phyloP scores from a whole-genome alignment of 768 basidiomycete genomes.

The Hypholoma fasciculare region DNA sequence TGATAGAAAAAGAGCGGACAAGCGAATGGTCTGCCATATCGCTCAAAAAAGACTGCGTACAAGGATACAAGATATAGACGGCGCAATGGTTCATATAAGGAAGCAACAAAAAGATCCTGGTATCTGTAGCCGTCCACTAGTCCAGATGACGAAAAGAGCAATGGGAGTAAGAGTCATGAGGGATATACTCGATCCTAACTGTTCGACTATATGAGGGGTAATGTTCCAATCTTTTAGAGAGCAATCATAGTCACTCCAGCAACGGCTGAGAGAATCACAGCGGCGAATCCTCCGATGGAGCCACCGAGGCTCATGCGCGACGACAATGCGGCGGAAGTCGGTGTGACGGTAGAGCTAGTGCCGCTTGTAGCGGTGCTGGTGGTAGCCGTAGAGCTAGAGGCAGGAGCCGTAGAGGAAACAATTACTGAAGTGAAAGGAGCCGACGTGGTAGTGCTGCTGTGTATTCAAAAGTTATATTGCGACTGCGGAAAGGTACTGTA shows the following conservation, averaged over 20 bases:
- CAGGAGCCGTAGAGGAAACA: slow-evolving; percentile 9
- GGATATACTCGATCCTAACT: not conserved
- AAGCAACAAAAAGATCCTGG: not conserved
- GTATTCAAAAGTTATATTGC: not conserved
- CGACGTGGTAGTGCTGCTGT: not conserved
- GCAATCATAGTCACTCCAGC: slow-evolving; percentile 48
- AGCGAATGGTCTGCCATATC: slow-evolving; percentile 13
- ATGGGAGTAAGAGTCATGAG: not conserved
- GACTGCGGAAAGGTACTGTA: not conserved
- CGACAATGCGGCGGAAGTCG: slow-evolving; percentile 29
- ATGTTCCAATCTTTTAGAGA: slow-evolving; percentile 29
- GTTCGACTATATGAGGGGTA: not conserved
- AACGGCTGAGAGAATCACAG: slow-evolving; percentile 41
- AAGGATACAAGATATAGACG: no score
- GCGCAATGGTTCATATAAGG: not conserved
- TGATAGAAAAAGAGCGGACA: slow-evolving; percentile 14
- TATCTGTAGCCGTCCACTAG: not conserved
- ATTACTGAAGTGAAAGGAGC: slow-evolving; percentile 7
- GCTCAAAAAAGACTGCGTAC: slow-evolving; percentile 2
- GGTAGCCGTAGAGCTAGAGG: slow-evolving; percentile 12
- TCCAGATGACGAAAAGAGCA: not conserved
- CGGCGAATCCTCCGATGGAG: slow-evolving; percentile 22
- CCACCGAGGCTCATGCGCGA: slow-evolving; percentile 27
- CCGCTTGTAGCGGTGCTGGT: slow-evolving; percentile 11
- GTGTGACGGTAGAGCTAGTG: slow-evolving; percentile 20